Evolutionary conservation across 2,329 filamentous ascomycete genomes (phyloP).

Genomic region (Zymoseptoria ardabiliae): DNA sequence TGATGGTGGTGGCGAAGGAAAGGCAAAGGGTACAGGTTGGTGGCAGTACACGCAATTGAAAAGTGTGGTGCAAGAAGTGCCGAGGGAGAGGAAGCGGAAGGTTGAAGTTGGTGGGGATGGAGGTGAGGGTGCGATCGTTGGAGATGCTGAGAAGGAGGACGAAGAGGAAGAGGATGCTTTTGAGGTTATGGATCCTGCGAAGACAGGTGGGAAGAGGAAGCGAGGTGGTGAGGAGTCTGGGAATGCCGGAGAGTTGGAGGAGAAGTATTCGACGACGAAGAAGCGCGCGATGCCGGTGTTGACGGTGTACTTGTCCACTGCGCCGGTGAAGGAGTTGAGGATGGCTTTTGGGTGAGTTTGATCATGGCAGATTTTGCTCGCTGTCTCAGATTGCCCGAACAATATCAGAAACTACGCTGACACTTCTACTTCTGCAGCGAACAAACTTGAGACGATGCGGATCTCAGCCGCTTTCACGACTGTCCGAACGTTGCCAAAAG

Average conservation of each 20-base stretch:
- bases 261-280: constrained; percentile 45
- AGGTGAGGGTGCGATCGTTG: constrained; percentile 15
- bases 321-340: constrained; percentile 50
- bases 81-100: constrained; percentile 10
- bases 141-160: constrained; percentile 20
- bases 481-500: not conserved
- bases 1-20: constrained; percentile 1
- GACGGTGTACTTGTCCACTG: constrained; percentile 52
- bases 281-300: constrained; percentile 47
- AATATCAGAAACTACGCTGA: not conserved
- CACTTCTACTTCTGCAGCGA: not conserved
- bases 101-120: not conserved
- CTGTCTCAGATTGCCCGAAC: not conserved
- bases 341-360: constrained; percentile 35
- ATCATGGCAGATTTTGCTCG: not conserved
- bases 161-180: constrained; percentile 21
- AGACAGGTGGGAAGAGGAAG: not conserved
- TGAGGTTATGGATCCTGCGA: constrained; percentile 21
- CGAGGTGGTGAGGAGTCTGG: constrained; percentile 39
- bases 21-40: constrained; percentile 39
- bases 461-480: not conserved
- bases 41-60: constrained; percentile 32
- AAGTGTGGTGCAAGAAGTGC: constrained; percentile 21
- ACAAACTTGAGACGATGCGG: not conserved
- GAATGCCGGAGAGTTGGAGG: constrained; percentile 39